A percentile compares a stretch with the other conserved stretches of the same genome.
phyloP scores from a whole-genome alignment of 306 rosid species.

The Mimosa bimucronata region DNA sequence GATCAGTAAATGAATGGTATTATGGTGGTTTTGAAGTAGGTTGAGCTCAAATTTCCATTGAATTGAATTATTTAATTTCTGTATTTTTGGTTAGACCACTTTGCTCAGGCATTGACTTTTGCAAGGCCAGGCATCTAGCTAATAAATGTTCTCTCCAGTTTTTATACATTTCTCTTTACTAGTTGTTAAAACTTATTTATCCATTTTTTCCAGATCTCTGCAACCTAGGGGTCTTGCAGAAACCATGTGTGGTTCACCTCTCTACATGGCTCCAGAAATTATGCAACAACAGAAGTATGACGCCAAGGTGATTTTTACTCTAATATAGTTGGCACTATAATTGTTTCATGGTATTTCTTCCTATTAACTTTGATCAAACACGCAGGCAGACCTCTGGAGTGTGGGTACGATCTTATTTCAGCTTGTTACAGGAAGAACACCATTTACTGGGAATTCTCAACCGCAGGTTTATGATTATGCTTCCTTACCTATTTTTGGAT shows the following conservation, averaged over 20 bases:
- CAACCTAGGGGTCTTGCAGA: slow-evolving; percentile 97
- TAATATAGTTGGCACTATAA: slow-evolving; percentile 3
- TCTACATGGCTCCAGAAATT: slow-evolving; percentile 99
- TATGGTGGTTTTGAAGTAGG: background rate
- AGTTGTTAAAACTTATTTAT: slow-evolving; percentile 28
- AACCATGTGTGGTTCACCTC: slow-evolving; percentile 99
- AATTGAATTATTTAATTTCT: slow-evolving; percentile 22
- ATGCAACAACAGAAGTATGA: slow-evolving; percentile 99
- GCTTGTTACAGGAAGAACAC: slow-evolving; percentile 92
- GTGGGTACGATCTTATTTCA: slow-evolving; percentile 96
- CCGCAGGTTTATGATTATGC: slow-evolving; percentile 62
- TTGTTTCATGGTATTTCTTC: slow-evolving; percentile 37
- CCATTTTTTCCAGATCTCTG: slow-evolving; percentile 72
- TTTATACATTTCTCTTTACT: slow-evolving; percentile 13
- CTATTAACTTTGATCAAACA: slow-evolving; percentile 54
- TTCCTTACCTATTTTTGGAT: background rate
- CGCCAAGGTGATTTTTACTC: slow-evolving; percentile 78
- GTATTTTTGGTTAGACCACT: background rate
- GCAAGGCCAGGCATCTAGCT: slow-evolving; percentile 21
- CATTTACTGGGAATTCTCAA: slow-evolving; percentile 93
- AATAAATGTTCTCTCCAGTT: slow-evolving; percentile 7
- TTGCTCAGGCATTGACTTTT: slow-evolving; percentile 14
- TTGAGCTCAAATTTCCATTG: slow-evolving; percentile 16
- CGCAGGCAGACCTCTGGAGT: slow-evolving; percentile 99
- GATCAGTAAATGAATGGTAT: slow-evolving; percentile 4